phyloP scores from a whole-genome alignment of 495 filamentous ascomycete species.

The Annulohypoxylon stygium region DNA sequence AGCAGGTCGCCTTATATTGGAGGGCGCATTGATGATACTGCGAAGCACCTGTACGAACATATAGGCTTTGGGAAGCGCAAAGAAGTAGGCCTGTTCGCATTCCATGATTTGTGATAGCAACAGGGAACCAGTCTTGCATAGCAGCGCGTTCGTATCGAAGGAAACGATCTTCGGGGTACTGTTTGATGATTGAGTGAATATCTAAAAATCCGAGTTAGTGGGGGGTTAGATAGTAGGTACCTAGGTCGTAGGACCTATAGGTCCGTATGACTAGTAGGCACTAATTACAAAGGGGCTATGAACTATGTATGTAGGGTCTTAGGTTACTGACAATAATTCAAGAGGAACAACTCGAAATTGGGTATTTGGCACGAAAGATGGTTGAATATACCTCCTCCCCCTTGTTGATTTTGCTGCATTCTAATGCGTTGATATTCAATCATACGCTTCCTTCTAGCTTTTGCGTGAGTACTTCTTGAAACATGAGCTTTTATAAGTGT shows the following conservation, averaged over 20 bases:
- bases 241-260: too few species aligned
- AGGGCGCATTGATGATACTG: background rate
- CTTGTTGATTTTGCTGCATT: background rate
- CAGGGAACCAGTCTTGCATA: slow-evolving; percentile 17
- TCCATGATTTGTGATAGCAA: slow-evolving; percentile 4
- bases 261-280: background rate
- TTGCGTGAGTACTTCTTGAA: slow-evolving; percentile 12
- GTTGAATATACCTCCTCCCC: background rate
- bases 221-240: background rate
- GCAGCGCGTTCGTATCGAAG: background rate
- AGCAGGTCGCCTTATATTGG: slow-evolving; percentile 6
- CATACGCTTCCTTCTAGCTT: background rate
- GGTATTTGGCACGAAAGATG: background rate
- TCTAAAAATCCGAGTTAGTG: background rate
- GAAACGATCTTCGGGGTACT: background rate
- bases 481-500: slow-evolving; percentile 12
- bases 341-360: background rate
- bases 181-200: slow-evolving; percentile 7
- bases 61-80: slow-evolving; percentile 9
- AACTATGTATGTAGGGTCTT: background rate
- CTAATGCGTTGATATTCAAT: slow-evolving; percentile 3
- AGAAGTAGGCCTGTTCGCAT: slow-evolving; percentile 17
- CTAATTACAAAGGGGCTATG: too few species aligned
- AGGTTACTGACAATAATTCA: slow-evolving; percentile 10
- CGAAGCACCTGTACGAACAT: background rate